These are phyloP conservation scores for Yarrowia porcina DNA, from an alignment of 805 yeast genomes.

Conservation along the genomic window DNA sequence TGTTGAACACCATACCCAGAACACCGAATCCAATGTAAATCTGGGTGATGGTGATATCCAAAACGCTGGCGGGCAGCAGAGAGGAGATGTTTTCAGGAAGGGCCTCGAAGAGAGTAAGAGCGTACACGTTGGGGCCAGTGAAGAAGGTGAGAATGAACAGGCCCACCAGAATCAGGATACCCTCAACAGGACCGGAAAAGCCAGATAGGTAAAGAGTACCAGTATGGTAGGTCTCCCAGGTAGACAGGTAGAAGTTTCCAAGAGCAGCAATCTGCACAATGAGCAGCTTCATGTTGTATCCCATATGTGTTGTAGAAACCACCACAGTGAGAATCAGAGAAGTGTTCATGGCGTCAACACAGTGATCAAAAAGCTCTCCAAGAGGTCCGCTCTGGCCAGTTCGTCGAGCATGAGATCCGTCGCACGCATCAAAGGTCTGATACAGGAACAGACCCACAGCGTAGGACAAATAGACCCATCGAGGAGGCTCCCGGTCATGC, in stretches of 20 bases:
- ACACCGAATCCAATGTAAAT: slow-evolving; percentile 52
- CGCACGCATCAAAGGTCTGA: slow-evolving; percentile 95
- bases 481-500: slow-evolving; percentile 57
- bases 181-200: slow-evolving; percentile 94
- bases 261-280: slow-evolving; percentile 37
- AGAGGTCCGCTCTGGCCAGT: slow-evolving; percentile 94
- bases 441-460: slow-evolving; percentile 83
- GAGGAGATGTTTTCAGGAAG: background rate
- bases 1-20: slow-evolving; percentile 61
- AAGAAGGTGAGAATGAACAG: slow-evolving; percentile 62
- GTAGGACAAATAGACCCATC: slow-evolving; percentile 72
- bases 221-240: slow-evolving; percentile 96
- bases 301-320: slow-evolving; percentile 65
- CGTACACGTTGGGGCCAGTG: slow-evolving; percentile 70
- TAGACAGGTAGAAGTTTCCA: slow-evolving; percentile 74
- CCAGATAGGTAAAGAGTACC: slow-evolving; percentile 72
- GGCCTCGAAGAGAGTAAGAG: slow-evolving; percentile 40
- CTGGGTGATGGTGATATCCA: slow-evolving; percentile 36
- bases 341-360: slow-evolving; percentile 67
- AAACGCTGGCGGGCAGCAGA: background rate
- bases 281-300: slow-evolving; percentile 57
- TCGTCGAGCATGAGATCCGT: slow-evolving; percentile 91
- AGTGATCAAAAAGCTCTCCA: slow-evolving; percentile 92
- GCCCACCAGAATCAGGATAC: slow-evolving; percentile 61
- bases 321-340: slow-evolving; percentile 68